Evolutionary conservation across 2,329 filamentous ascomycete species (phyloP), one percentile per base, ranked within the genome.

Genomic region (Pseudogymnoascus pannorum): DNA sequence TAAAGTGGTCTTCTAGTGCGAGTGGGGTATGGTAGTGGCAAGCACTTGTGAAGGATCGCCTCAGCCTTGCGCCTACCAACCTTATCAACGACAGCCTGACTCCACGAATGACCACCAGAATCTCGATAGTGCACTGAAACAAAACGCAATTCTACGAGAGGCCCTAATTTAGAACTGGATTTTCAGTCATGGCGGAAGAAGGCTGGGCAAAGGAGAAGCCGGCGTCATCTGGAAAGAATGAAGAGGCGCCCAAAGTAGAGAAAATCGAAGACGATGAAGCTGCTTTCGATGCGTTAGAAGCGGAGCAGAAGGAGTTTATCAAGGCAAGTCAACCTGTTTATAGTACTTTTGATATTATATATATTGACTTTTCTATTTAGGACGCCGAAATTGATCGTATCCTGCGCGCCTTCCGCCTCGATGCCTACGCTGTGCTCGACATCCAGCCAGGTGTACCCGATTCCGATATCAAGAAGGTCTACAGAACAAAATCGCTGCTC

Each of bases 301-400:
- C 85, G 33, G 92, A 96, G 72, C 87, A 88, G 60, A 95, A 93
- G 70, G 93, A 96, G 73, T 95, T 93, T 71, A 88, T 89, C 72
- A 97, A 97, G 82, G 91, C 87, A 68, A 58, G 42, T 20, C 18
- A 57, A 42, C 42, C 57, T 36, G 54, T 40, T 44, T 31, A 8
- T 14, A 20, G 26, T 54, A 20, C 9, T 33, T 31, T 2, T 54
- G 2, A 9, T 20, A 24, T 26, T 35, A n/a, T 5, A 16, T 18
- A 14, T 26, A 44, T 24, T 61, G 20, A 20, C 60, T 58, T 64
- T 66, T 70, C 65, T 66, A 35, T 60, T 3, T 66, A 96, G 89
- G 94, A 97, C 82, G 87, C 89, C 63, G 93, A 97, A 74, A 97
- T 97, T 70, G 91, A 96, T 72, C 89, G 93, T 64, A 99, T 99